Conservation (phyloP, 2,329 filamentous ascomycete genomes). For the Fusarium penzigii region DNA sequence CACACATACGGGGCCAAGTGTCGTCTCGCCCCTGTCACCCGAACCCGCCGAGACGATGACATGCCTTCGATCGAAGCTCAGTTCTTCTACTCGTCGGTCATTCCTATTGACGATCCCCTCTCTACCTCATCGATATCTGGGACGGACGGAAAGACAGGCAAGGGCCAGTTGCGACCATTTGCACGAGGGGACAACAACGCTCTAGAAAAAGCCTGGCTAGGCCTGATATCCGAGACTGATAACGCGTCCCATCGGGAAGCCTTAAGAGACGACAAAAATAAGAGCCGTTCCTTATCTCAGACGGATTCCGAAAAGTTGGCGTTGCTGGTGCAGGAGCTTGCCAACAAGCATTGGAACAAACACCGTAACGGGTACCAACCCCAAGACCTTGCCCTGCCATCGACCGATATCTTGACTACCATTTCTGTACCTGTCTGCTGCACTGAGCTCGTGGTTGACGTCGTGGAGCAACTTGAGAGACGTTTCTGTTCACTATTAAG, state of each 20-base stretch:
- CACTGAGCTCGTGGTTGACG: slow-evolving; percentile 47
- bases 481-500: slow-evolving; percentile 53
- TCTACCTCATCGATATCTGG: slow-evolving; percentile 60
- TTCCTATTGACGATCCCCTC: slow-evolving; percentile 88
- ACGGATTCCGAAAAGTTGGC: slow-evolving; percentile 16
- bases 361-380: slow-evolving; percentile 42
- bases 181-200: slow-evolving; percentile 76
- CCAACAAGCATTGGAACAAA: slow-evolving; percentile 47
- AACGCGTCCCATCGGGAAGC: slow-evolving; percentile 47
- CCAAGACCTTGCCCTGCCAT: slow-evolving; percentile 32
- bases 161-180: slow-evolving; percentile 73
- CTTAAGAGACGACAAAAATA: slow-evolving; percentile 17
- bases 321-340: slow-evolving; percentile 44
- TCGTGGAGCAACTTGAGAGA: slow-evolving; percentile 47
- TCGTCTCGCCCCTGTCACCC: slow-evolving; percentile 50
- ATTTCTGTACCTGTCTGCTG: slow-evolving; percentile 47
- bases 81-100: slow-evolving; percentile 82
- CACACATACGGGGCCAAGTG: slow-evolving; percentile 66
- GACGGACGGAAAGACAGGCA: slow-evolving; percentile 52
- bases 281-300: slow-evolving; percentile 6
- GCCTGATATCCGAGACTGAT: slow-evolving; percentile 53
- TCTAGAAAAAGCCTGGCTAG: slow-evolving; percentile 76
- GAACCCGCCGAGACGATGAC: slow-evolving; percentile 41
- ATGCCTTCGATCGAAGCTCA: slow-evolving; percentile 66
- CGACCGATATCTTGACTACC: slow-evolving; percentile 32